Evolutionary conservation across 257 asterid genomes (phyloP), one percentile per base, ranked within the genome.

Genomic region (Fraxinus excelsior): DNA sequence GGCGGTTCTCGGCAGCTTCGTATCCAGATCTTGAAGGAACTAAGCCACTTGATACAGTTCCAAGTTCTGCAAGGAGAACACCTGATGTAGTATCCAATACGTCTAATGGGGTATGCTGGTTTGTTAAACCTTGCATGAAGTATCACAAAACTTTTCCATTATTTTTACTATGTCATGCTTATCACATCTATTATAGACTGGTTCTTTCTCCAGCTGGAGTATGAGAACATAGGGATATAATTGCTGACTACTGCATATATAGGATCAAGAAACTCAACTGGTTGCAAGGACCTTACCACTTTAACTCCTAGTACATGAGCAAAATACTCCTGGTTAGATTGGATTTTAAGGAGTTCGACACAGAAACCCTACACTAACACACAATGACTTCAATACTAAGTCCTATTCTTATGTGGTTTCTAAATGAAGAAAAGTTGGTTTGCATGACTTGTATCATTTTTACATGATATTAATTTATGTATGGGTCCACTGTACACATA

Each of bases 1-100:
- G 99, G 99, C 88, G 97, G 83, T 95, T 91, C 83, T 95, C 99
- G 26, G 97, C 99, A 16, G 94, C 98, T 80, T 93, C 99, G 56
- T 95, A 95, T 93, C 99, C 99, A 70, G 99, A 95, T 89, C 98
- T 95, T 67, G 94, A 91, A 82, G 88, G 65, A 78, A 78, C 85
- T 70, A 84, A 85, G 87, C 85, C 89, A 74, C 81, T 82, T 72
- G 78, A 70, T 86, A 77, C 92, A 71, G 82, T 90, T 80, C 73
- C 78, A 67, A 78, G 80, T 80, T 72, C 85, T 70, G 73, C 70
- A 49, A 85, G 76, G 79, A 76, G 78, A 73, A 74, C 86, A 78
- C 80, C 29, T 25, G 26, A 74, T 78, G 84, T 77, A 79, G 86
- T 77, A 85, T 82, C 91, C 71, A 90, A 88, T 82, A 65, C 87